Evolutionary conservation across 1,139 yeast genomes (phyloP), one percentile per base, ranked within the genome.

Genomic region (Yamadazyma trypodendri): DNA sequence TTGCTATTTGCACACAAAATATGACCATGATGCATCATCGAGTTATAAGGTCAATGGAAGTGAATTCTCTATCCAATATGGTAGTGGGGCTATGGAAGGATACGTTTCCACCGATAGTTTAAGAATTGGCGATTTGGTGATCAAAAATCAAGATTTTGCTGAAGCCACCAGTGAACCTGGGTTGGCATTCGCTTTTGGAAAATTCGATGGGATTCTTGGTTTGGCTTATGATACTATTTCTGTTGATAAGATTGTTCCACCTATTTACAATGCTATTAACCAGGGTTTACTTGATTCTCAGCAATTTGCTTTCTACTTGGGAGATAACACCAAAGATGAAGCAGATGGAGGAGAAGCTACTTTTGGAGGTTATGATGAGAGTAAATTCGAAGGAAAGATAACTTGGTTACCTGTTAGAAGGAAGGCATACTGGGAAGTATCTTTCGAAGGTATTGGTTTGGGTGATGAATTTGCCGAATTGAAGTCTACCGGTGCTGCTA

Each of bases 391-490:
- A 35, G 98, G 98, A 48, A 79, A 90, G 52, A 74, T 92, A 54
- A 84, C 92, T 38, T 89, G 95, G 86, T 77, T 92, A 65, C 98
- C 98, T 41, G 94, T 92, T 44, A 88, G 98, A 73, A 87, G 98
- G 77, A 87, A 90, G 81, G 98, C 97, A 27, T 92, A 92, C 77
- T 92, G 98, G 98, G 98, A 92, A 73, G 98, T 92, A 44, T 77
- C 84, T 48, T 84, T 92, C 50, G 88, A 88, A 54, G 90, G 96
- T 53, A 72, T 92, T 58, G 87, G 90, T 28, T 75, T 92, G 46
- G 98, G 98, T 53, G 84, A 84, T 48, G 96, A 92, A 67, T 84
- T 77, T 55, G 96, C 97, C 35, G 81, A 76, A 54, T 78, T 92
- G 56, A 77, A 75, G 53, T 71, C 72, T 55, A 83, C 92, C 45